Percentiles rank a stretch among this genome's conserved stretches.
Evolutionary conservation across 2,329 filamentous ascomycete species (phyloP).

Genomic region (Pseudogymnoascus sp.): DNA sequence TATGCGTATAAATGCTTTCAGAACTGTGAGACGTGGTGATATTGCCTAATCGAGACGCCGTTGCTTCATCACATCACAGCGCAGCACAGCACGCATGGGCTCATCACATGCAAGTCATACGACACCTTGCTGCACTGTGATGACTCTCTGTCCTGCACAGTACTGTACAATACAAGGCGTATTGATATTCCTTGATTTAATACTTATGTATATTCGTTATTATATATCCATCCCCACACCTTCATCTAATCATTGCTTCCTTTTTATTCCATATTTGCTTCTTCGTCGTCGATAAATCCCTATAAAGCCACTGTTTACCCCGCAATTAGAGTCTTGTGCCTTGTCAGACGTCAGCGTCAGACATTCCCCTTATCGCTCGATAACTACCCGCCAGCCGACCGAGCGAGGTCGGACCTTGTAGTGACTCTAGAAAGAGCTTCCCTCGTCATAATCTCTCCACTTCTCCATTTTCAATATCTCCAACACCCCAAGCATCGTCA

Average conservation of each 20-base stretch:
- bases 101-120: neutral
- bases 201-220: neutral
- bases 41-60: conserved; percentile 1
- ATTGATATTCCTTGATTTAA: neutral
- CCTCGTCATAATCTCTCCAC: neutral
- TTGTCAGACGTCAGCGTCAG: neutral
- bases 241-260: neutral
- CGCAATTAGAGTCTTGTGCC: conserved; percentile 1
- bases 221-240: neutral
- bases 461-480: neutral
- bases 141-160: neutral
- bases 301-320: neutral
- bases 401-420: neutral
- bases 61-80: neutral
- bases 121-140: neutral
- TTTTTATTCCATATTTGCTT: neutral
- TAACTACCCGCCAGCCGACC: conserved; percentile 1
- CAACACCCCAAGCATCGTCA: neutral
- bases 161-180: neutral
- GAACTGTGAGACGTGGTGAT: neutral
- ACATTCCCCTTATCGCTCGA: neutral
- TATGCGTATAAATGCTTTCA: neutral
- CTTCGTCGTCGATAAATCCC: neutral
- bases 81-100: neutral
- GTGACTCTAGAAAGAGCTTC: neutral